A percentile compares a stretch with the other conserved stretches of the same genome.
Evolutionary conservation across 345 rosid genomes (phyloP).

Genomic region (Gynandropsis gynandra): DNA sequence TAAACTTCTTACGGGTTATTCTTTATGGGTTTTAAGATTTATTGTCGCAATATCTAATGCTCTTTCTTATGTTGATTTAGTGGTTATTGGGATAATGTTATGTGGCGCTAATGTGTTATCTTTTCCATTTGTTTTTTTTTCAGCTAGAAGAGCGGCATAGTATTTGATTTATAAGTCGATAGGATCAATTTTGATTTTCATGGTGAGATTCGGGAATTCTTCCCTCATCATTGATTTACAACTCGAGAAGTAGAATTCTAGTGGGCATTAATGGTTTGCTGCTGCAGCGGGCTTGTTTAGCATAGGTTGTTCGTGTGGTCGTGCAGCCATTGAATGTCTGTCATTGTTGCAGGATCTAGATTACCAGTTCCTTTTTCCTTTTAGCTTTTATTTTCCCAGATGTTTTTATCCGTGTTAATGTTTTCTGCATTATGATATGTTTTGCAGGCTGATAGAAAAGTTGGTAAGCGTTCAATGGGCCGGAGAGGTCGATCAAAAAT

Average conservation of each 20-base stretch:
- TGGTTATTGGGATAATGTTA: background rate
- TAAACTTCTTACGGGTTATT: slow-evolving; percentile 3
- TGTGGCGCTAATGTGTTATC: slow-evolving; percentile 14
- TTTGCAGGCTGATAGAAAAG: slow-evolving; percentile 29
- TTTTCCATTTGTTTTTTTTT: slow-evolving; percentile 16
- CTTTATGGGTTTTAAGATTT: background rate
- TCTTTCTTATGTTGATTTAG: slow-evolving; percentile 4
- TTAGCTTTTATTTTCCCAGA: background rate
- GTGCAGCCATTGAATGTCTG: no score
- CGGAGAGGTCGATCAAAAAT: slow-evolving; percentile 33
- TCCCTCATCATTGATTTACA: slow-evolving; percentile 3
- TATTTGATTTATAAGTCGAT: slow-evolving; percentile 5
- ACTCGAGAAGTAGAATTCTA: background rate
- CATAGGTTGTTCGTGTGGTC: no score
- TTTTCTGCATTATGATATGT: background rate
- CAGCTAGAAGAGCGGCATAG: slow-evolving; percentile 22
- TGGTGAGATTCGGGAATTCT: slow-evolving; percentile 24
- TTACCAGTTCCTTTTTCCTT: background rate
- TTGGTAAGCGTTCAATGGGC: slow-evolving; percentile 27
- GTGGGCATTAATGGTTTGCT: background rate
- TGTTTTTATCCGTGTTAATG: background rate
- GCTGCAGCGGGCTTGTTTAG: background rate
- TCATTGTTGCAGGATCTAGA: no score
- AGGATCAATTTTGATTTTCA: slow-evolving; percentile 3
- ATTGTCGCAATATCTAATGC: slow-evolving; percentile 13